Conservation (phyloP, 1,284 basidiomycete genomes). For the Moesziomyces globuligerus region DNA sequence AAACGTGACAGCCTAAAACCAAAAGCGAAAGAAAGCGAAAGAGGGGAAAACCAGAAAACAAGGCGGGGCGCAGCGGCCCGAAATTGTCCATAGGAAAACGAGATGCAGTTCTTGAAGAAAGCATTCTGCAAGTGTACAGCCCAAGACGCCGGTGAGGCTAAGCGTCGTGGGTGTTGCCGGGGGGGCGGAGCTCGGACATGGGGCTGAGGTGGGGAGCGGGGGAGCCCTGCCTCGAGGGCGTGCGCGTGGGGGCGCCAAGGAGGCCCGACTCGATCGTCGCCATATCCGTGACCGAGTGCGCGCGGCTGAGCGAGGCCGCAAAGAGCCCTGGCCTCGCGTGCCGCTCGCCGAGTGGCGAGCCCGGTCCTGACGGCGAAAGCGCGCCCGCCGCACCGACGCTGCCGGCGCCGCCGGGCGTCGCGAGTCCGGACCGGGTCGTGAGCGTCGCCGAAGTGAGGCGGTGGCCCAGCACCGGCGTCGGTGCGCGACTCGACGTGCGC, state of each 20-base stretch:
- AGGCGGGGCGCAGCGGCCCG: too few relatives aligned
- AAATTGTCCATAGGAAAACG: too few relatives aligned
- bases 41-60: too few relatives aligned
- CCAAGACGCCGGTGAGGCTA: constrained; percentile 1
- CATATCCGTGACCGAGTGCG: constrained; percentile 38
- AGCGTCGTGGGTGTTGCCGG: constrained; percentile 11
- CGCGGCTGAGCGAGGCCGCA: constrained; percentile 37
- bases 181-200: constrained; percentile 26
- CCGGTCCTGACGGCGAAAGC: constrained; percentile 27
- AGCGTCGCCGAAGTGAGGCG: constrained; percentile 42
- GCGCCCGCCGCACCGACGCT: constrained; percentile 8
- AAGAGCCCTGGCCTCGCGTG: constrained; percentile 24
- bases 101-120: too few relatives aligned
- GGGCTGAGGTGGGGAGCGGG: constrained; percentile 29
- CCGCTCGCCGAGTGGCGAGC: constrained; percentile 39
- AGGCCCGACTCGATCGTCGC: constrained; percentile 20
- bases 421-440: constrained; percentile 25
- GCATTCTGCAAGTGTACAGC: too few relatives aligned
- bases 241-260: constrained; percentile 23
- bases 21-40: too few relatives aligned
- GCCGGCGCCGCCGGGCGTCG: constrained; percentile 20
- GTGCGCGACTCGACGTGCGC: constrained; percentile 43
- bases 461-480: constrained; percentile 45
- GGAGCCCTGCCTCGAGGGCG: constrained; percentile 39
- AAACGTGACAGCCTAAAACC: too few relatives aligned